Base-by-base conservation (phyloP, 2,329 filamentous ascomycete species). In the Verticillium nonalfalfae region DNA sequence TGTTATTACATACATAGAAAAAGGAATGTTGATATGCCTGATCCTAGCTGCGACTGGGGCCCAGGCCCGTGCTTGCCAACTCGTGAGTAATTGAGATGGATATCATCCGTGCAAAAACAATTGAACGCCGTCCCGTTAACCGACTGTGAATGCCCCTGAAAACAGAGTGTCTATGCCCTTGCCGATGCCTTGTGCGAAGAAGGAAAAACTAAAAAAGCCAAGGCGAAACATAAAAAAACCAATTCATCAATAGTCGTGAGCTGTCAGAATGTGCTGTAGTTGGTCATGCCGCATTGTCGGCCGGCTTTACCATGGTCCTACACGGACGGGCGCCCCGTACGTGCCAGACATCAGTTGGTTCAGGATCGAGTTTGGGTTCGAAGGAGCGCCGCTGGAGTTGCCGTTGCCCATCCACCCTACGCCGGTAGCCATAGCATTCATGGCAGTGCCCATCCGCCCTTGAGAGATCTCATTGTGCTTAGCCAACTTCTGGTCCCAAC, bases 381-480 rank as follows among this genome's bases (percentile, higher is more conserved):
- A 15, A 58, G 64, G 36, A 65, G 59, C 50, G 31, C 61, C 58
- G 35, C 63, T 64, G 10, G 68, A 61, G 59, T 69, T 73, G 59
- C 73, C 74, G 9, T 72, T 67, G 11, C 83, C 87, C 80, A 93
- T 90, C 91, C 93, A 97, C 52, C 89, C 90, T 34, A 96, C 80
- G 64, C 87, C 89, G 40, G 81, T 81, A 15, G 86, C 83, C 75
- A 98, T 85, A 70, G 93, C 90, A 60, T 88, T 85, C 64, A 97
- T 86, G 39, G 93, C 95, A 54, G 87, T 84, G 64, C 88, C 86
- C 75, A 99, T 83, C 69, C 90, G 90, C 33, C 92, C 93, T 52
- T 89, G 89, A 5, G 92, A 94, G 66, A 89, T 87, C 66, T 95
- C 87, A 71, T 98, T 94, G 77, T 99, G 95, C 71, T 91, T 92